These are phyloP conservation scores for Pisolithus sp. DNA, from an alignment of 768 basidiomycete genomes.

Conservation along the genomic window DNA sequence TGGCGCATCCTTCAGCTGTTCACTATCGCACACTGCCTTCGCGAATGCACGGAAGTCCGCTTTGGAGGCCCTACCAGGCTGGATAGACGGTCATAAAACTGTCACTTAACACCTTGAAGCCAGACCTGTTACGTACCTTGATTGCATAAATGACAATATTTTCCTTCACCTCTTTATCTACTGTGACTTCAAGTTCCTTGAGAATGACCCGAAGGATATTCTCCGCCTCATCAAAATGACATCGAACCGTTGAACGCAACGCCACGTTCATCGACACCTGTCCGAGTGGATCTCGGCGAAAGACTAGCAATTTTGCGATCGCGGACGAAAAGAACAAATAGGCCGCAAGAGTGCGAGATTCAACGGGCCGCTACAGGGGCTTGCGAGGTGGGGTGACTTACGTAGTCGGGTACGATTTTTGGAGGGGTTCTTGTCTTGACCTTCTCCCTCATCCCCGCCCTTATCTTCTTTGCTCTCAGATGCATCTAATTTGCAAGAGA, in stretches of 20 bases:
- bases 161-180: slow-evolving; percentile 19
- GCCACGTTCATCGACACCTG: slow-evolving; percentile 66
- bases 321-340: background rate
- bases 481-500: slow-evolving; percentile 29
- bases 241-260: slow-evolving; percentile 48
- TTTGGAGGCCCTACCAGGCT: slow-evolving; percentile 38
- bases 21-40: slow-evolving; percentile 36
- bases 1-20: slow-evolving; percentile 18
- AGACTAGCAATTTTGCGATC: slow-evolving; percentile 35
- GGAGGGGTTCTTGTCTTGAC: slow-evolving; percentile 5
- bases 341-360: slow-evolving; percentile 4
- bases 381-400: slow-evolving; percentile 23
- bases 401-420: slow-evolving; percentile 24
- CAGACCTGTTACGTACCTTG: slow-evolving; percentile 38
- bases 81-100: background rate
- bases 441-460: slow-evolving; percentile 7
- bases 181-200: slow-evolving; percentile 36
- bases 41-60: slow-evolving; percentile 52
- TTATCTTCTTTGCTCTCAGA: slow-evolving; percentile 27
- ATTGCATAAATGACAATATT: slow-evolving; percentile 59
- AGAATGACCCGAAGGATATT: slow-evolving; percentile 48
- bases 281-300: slow-evolving; percentile 65
- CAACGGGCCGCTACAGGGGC: slow-evolving; percentile 14
- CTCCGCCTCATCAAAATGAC: slow-evolving; percentile 51
- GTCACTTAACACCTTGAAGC: background rate